These are phyloP conservation scores for Aureobasidium sp. DNA, from an alignment of 2,329 filamentous ascomycete species.

Conservation along the genomic window DNA sequence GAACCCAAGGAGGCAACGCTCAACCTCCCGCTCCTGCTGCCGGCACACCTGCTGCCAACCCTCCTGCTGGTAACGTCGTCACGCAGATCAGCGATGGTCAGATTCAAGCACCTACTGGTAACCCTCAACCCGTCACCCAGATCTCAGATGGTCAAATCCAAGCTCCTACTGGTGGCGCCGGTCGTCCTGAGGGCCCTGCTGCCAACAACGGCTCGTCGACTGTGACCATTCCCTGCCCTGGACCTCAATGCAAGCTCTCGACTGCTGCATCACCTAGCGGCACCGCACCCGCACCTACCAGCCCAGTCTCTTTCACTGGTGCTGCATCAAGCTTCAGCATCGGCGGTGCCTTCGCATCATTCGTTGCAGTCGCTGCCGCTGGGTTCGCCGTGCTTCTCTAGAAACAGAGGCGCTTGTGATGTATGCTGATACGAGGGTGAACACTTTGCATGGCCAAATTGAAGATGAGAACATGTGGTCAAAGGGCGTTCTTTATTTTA, in stretches of 20 bases:
- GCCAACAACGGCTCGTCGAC: background rate
- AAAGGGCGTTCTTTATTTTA: background rate
- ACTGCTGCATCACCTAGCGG: constrained; percentile 16
- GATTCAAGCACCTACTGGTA: constrained; percentile 7
- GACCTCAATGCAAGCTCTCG: constrained; percentile 20
- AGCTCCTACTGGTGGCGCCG: constrained; percentile 13
- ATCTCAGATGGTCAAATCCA: constrained; percentile 19
- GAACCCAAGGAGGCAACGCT: background rate
- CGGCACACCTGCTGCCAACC: background rate
- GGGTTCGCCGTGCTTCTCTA: constrained; percentile 12
- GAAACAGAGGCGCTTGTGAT: background rate
- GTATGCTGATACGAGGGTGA: background rate
- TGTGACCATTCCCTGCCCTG: constrained; percentile 19
- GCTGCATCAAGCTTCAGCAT: constrained; percentile 12
- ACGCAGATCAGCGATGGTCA: constrained; percentile 24
- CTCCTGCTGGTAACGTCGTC: constrained; percentile 10
- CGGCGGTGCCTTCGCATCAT: background rate
- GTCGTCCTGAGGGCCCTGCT: constrained; percentile 14
- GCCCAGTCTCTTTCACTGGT: constrained; percentile 11
- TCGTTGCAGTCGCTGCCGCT: background rate
- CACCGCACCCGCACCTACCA: constrained; percentile 15
- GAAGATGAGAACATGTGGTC: background rate
- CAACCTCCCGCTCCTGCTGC: background rate
- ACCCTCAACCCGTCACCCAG: constrained; percentile 10
- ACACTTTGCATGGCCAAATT: background rate